Percentiles rank a stretch among this genome's conserved stretches.
These are phyloP conservation scores for Globisporangium barbulae DNA, from an alignment of 352 stramenopile genomes.

Conservation along the genomic window DNA sequence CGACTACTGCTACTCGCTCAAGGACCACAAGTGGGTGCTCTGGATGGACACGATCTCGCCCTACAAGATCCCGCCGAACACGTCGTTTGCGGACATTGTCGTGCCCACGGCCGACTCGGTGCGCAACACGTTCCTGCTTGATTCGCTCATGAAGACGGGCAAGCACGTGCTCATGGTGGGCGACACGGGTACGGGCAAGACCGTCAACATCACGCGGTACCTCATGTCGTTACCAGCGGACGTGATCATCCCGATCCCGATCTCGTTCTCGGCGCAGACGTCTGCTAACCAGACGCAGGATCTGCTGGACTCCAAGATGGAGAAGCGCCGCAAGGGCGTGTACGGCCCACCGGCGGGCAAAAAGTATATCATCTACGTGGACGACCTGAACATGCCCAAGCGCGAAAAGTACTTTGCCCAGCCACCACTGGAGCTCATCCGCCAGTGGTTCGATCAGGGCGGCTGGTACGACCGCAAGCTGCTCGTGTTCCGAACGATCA, in stretches of 20 bases:
- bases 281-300: conserved; percentile 92
- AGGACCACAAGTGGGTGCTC: conserved; percentile 87
- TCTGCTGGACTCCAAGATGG: conserved; percentile 90
- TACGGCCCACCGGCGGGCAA: conserved; percentile 91
- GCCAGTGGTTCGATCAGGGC: conserved; percentile 93
- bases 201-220: conserved; percentile 91
- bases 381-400: conserved; percentile 96
- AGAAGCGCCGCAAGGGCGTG: conserved; percentile 91
- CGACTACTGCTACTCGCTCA: conserved; percentile 89
- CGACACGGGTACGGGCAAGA: conserved; percentile 94
- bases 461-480: conserved; percentile 95
- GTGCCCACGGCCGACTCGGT: conserved; percentile 93
- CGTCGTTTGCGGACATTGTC: conserved; percentile 90
- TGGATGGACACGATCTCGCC: conserved; percentile 93
- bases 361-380: conserved; percentile 93
- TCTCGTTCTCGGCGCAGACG: conserved; percentile 92
- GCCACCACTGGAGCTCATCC: conserved; percentile 93
- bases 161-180: conserved; percentile 96
- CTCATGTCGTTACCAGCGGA: conserved; percentile 85
- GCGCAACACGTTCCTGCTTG: conserved; percentile 91
- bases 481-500: conserved; percentile 86
- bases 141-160: conserved; percentile 73
- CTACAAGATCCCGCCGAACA: conserved; percentile 72
- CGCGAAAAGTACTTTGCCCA: conserved; percentile 93
- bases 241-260: conserved; percentile 87